A percentile compares a stretch with the other conserved stretches of the same genome.
Evolutionary conservation across 2,329 filamentous ascomycete species (phyloP).

Genomic region (Cyclaneusma minus): DNA sequence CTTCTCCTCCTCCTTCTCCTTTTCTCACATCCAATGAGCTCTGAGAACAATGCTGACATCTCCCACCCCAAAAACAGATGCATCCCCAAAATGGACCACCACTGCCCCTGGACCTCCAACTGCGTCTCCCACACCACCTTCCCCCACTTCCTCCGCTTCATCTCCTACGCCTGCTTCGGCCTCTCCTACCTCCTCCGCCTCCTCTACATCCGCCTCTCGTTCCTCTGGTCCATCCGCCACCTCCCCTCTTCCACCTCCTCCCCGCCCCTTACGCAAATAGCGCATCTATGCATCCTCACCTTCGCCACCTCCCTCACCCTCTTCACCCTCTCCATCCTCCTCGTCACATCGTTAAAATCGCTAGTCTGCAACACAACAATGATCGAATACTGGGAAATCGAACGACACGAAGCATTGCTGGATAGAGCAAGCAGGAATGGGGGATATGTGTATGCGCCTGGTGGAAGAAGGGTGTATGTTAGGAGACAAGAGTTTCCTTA

Average conservation of each 20-base stretch:
- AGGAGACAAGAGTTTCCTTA: conserved; percentile 65
- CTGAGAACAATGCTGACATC: not conserved
- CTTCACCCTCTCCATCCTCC: conserved; percentile 47
- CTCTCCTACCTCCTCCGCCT: conserved; percentile 42
- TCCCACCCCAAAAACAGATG: too few species aligned
- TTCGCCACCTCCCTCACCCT: conserved; percentile 42
- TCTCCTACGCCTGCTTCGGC: conserved; percentile 50
- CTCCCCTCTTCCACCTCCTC: conserved; percentile 65
- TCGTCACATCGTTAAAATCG: conserved; percentile 43
- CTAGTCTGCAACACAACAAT: conserved; percentile 59
- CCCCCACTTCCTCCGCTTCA: conserved; percentile 69
- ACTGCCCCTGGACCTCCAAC: conserved; percentile 74
- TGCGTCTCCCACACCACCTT: conserved; percentile 73
- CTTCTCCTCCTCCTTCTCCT: not conserved
- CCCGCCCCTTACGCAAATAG: conserved; percentile 42
- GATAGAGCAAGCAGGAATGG: conserved; percentile 27
- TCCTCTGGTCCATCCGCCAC: conserved; percentile 48
- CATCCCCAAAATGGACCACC: conserved; percentile 71
- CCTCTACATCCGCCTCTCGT: conserved; percentile 39
- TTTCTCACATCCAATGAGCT: not conserved
- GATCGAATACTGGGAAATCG: conserved; percentile 66
- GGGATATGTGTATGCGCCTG: conserved; percentile 22
- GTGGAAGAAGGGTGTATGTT: conserved; percentile 35
- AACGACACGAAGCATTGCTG: conserved; percentile 43
- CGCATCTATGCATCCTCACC: conserved; percentile 42